These are phyloP conservation scores for Xylaria sp. DNA, from an alignment of 495 filamentous ascomycete species.

Conservation along the genomic window DNA sequence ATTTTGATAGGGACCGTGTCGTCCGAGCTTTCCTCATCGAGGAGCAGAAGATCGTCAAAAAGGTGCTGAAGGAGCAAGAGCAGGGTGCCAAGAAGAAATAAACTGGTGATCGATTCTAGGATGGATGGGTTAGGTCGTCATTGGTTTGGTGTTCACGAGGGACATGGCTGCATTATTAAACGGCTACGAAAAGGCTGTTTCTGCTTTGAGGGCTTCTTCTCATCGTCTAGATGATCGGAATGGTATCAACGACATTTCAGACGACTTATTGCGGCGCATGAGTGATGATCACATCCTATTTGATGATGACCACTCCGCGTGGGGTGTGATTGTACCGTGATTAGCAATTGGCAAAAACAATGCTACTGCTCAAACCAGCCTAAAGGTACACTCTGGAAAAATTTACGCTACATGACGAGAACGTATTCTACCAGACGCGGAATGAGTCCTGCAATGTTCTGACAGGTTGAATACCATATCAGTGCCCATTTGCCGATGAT, in stretches of 20 bases:
- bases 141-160: constrained; percentile 60
- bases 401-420: neutral
- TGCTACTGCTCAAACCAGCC: constrained; percentile 18
- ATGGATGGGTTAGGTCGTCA: constrained; percentile 49
- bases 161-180: constrained; percentile 56
- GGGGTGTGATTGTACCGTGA: constrained; percentile 22
- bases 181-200: constrained; percentile 47
- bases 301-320: neutral
- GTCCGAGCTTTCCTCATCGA: constrained; percentile 98
- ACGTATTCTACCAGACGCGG: neutral
- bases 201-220: constrained; percentile 58
- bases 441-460: neutral
- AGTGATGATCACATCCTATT: constrained; percentile 20
- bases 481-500: neutral
- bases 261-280: constrained; percentile 27
- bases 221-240: constrained; percentile 45
- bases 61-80: constrained; percentile 89
- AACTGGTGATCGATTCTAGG: constrained; percentile 38
- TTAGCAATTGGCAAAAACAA: constrained; percentile 1
- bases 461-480: neutral
- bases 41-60: constrained; percentile 99
- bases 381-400: neutral
- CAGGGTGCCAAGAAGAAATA: constrained; percentile 80
- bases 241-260: constrained; percentile 42
- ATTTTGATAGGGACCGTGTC: constrained; percentile 77